Evolutionary conservation across 495 filamentous ascomycete species (phyloP).

Genomic region (Glarea lozoyensis): DNA sequence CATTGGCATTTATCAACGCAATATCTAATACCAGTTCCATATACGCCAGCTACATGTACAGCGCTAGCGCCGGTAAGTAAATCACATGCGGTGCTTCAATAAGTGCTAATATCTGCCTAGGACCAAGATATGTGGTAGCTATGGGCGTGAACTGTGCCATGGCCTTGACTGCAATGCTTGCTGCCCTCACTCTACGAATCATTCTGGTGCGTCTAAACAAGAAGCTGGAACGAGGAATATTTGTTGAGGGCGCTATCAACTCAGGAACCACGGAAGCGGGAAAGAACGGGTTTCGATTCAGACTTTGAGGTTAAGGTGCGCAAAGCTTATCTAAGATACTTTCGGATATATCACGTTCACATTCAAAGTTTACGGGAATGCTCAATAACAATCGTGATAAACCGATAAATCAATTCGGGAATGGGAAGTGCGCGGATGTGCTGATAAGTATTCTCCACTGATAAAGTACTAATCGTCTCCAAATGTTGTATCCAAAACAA

Average conservation of each 20-base stretch:
- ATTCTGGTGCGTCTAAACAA: conserved; percentile 62
- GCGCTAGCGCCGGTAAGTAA: conserved; percentile 18
- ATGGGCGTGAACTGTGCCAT: conserved; percentile 69
- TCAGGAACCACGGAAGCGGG: conserved; percentile 44
- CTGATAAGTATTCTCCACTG: no score
- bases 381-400: no score
- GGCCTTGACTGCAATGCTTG: conserved; percentile 53
- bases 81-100: background rate
- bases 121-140: conserved; percentile 50
- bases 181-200: conserved; percentile 54
- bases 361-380: no score
- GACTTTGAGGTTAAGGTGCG: conserved; percentile 28
- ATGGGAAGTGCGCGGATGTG: no score
- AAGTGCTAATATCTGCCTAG: conserved; percentile 27
- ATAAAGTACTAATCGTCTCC: no score
- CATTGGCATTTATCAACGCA: conserved; percentile 73
- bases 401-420: no score
- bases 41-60: conserved; percentile 73
- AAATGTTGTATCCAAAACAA: no score
- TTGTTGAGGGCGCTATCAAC: conserved; percentile 36
- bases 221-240: conserved; percentile 53
- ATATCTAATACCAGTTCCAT: conserved; percentile 67
- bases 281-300: conserved; percentile 55
- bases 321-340: no score
- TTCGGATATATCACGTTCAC: no score